phyloP scores from a whole-genome alignment of 106 monocot species.

The Amphibolis antarctica region DNA sequence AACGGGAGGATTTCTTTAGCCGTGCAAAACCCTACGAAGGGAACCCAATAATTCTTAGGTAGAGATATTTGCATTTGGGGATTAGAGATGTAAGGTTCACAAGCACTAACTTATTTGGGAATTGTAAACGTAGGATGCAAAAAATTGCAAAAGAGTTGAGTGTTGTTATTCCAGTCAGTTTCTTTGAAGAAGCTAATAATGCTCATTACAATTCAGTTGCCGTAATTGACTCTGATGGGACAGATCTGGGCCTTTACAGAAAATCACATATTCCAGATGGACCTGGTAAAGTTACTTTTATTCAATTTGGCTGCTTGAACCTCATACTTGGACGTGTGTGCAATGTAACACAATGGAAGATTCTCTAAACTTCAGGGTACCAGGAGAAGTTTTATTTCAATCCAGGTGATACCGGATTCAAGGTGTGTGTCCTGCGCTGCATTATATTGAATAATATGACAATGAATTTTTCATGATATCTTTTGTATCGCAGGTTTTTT shows the following conservation, averaged over 20 bases:
- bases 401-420: constrained; percentile 94
- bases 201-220: constrained; percentile 97
- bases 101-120: not conserved
- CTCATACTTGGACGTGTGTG: not conserved
- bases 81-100: not conserved
- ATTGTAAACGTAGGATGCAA: constrained; percentile 53
- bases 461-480: not conserved
- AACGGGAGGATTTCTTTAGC: constrained; percentile 64
- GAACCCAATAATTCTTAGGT: constrained; percentile 75
- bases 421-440: constrained; percentile 25
- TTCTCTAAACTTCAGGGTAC: constrained; percentile 47
- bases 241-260: constrained; percentile 88
- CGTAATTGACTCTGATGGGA: constrained; percentile 85
- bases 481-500: constrained; percentile 2
- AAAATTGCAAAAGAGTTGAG: constrained; percentile 87
- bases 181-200: constrained; percentile 98
- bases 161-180: constrained; percentile 92
- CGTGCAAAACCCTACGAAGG: constrained; percentile 80
- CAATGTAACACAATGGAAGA: not conserved
- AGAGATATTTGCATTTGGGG: not conserved
- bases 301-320: not conserved
- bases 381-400: constrained; percentile 98
- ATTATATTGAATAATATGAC: constrained; percentile 25
- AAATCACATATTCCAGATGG: constrained; percentile 99
- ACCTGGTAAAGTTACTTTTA: constrained; percentile 40